phyloP scores from a whole-genome alignment of 768 basidiomycete species.

The Pleurotus giganteus region DNA sequence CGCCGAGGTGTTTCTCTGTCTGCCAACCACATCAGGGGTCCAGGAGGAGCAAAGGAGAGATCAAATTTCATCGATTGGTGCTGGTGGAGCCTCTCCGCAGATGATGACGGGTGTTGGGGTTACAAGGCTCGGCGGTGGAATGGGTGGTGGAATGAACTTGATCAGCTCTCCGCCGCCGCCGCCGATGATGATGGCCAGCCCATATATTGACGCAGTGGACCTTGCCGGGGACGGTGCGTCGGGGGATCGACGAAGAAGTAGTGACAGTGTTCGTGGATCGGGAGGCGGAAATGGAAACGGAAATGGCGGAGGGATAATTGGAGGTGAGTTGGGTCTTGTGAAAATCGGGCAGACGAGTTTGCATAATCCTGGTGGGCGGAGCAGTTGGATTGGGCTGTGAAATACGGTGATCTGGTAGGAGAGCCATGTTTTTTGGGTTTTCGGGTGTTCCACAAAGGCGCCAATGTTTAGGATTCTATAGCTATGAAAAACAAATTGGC shows the following conservation, averaged over 20 bases:
- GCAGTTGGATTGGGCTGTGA: conserved; percentile 89
- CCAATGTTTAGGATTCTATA: too few relatives aligned
- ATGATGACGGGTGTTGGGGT: not conserved
- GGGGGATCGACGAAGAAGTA: conserved; percentile 9
- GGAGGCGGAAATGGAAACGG: conserved; percentile 9
- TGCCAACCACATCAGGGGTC: not conserved
- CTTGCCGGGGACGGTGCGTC: conserved; percentile 23
- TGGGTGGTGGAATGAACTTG: conserved; percentile 15
- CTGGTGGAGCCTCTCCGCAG: not conserved
- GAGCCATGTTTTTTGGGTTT: too few relatives aligned
- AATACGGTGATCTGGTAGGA: too few relatives aligned
- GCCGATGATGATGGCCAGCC: conserved; percentile 45
- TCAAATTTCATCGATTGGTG: too few relatives aligned
- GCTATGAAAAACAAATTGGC: too few relatives aligned
- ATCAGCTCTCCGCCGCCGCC: not conserved
- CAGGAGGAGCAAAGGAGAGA: not conserved
- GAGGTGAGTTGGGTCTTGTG: conserved; percentile 45
- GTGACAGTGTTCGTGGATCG: conserved; percentile 8
- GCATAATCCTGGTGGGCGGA: conserved; percentile 88
- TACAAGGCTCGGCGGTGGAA: conserved; percentile 6
- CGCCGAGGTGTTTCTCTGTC: conserved; percentile 82
- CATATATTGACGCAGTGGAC: conserved; percentile 68
- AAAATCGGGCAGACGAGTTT: conserved; percentile 95
- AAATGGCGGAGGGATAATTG: conserved; percentile 10
- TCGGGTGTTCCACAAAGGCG: too few relatives aligned